Base-by-base conservation (phyloP, 495 filamentous ascomycete genomes). In the Aspergillus diversus region DNA sequence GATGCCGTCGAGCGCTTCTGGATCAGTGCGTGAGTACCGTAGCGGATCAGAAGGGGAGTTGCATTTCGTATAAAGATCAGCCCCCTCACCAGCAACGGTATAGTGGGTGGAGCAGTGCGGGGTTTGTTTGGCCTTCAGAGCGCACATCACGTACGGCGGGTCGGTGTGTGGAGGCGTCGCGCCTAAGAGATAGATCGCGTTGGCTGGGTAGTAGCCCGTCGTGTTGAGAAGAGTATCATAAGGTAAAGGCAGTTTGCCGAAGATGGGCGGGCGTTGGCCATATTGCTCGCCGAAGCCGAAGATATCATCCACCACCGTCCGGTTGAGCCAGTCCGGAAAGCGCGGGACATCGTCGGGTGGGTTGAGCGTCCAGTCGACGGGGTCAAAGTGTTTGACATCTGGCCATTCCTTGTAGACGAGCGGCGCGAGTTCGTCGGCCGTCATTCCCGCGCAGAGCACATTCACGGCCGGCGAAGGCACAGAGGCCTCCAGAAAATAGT, bases 181-280 rank as follows among this genome's bases (percentile, higher is more conserved):
- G 21, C 83, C 87, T 2, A 93, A 79, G 0, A 92, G 46, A 66
- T 92, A 92, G 0, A 91, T 73, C 0, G 86, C 72, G 57, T 87
- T 78, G 7, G 80, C 69, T 13, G 66, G 68, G 57, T 66, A 80
- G 11, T 64, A 54, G 1, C 65, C 64, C 0, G 80, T 81, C 57
- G 73, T 70, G 67, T 90, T 90, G 60, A 85, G 70, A 39, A 92
- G 78, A 1, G 89, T 89, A 71, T 92, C 91, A 74, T 81, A 87
- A 2, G 81, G 69, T 7, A 71, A 65, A 0, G 90, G 90, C 12
- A 78, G 78, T 65, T 83, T 84, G n/a, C 81, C 81, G 65, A 92
- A 93, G 42, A 88, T 71, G 0, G 90, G 89, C 0, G 86, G 84
- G 2, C 75, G 77, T 47, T 86, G 76, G 4, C 69, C 67, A 33